Conservation (phyloP, 2,329 filamentous ascomycete species). For the Elsinoe perseae region DNA sequence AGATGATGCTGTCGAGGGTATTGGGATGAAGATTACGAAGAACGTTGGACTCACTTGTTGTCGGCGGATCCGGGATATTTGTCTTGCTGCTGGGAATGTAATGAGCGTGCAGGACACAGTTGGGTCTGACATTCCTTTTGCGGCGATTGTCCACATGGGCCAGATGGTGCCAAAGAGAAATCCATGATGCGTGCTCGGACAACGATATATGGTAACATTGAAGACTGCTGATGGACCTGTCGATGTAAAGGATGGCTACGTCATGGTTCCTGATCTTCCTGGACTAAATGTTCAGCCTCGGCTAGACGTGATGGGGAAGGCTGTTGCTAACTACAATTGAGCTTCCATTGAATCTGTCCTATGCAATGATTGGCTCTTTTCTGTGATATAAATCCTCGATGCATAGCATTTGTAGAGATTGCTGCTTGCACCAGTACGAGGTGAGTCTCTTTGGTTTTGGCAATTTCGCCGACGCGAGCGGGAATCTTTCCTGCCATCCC, state of each 20-base stretch:
- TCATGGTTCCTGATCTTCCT: not conserved
- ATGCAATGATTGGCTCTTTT: no score
- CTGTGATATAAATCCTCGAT: no score
- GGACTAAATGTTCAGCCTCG: not conserved
- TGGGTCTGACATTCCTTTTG: slow-evolving; percentile 26
- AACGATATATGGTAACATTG: slow-evolving; percentile 22
- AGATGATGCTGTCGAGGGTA: slow-evolving; percentile 25
- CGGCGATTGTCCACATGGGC: slow-evolving; percentile 18
- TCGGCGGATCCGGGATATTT: slow-evolving; percentile 23
- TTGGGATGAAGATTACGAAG: slow-evolving; percentile 25
- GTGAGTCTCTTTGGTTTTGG: no score
- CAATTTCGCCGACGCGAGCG: no score
- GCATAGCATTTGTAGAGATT: no score
- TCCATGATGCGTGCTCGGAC: slow-evolving; percentile 14
- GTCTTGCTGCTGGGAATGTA: slow-evolving; percentile 16
- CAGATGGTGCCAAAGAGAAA: slow-evolving; percentile 21
- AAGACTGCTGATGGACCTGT: slow-evolving; percentile 22
- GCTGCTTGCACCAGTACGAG: no score
- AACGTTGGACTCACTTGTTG: slow-evolving; percentile 17
- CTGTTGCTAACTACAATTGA: not conserved
- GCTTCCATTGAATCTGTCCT: no score
- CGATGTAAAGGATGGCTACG: slow-evolving; percentile 12
- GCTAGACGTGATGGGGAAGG: not conserved
- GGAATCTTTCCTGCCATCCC: no score
- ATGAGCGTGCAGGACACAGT: slow-evolving; percentile 24